Base-by-base conservation (phyloP, 371 early-diverging fungal genomes). In the Mucor indicus region DNA sequence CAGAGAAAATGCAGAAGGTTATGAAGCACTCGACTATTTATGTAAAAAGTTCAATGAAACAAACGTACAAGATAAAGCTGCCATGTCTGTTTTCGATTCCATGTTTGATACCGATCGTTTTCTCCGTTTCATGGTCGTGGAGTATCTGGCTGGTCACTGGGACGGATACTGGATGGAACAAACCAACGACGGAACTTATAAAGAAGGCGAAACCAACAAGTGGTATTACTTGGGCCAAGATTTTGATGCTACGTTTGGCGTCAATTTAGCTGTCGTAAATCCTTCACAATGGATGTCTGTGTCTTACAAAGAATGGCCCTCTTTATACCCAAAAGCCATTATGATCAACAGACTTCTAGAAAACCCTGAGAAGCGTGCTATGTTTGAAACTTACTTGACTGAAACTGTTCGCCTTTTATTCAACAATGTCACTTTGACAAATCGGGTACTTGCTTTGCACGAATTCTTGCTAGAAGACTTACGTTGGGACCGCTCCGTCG, bases 81-180 rank as follows among this genome's bases (percentile, higher is more conserved):
- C 69, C 27, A 27, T 78, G 10, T 62, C 58, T 3, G 55, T 51
- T 22, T 59, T 78, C 48, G 54, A 55, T 55, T 57, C 58, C 22
- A 23, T 32, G 23, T 66, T 80, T 40, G 75, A 78, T 31, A 24
- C 64, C n/a, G 81, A 80, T 17, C 47, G 43, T 1, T 74, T 75
- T 49, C 23, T 80, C 29, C 77, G 81, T 16, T 76, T 75, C 63
- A 78, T 80, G 78, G 81, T 80, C 27, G 47, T 78, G 51, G 81
- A 80, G 53, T 80, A 76, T 60, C 60, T 78, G 24, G 51, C 70
- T 39, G 81, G 64, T 21, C 50, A 71, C 42, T 80, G 81, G 81
- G 81, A 80, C 44, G 78, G 72, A 23, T 80, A 80, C 67, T 80
- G 81, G 81, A 69, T 69, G 65, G 38, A 22, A 20, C 78, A 76